A percentile compares a stretch with the other conserved stretches of the same genome.
Evolutionary conservation across 306 rosid genomes (phyloP).

Genomic region (Mimosa bimucronata): DNA sequence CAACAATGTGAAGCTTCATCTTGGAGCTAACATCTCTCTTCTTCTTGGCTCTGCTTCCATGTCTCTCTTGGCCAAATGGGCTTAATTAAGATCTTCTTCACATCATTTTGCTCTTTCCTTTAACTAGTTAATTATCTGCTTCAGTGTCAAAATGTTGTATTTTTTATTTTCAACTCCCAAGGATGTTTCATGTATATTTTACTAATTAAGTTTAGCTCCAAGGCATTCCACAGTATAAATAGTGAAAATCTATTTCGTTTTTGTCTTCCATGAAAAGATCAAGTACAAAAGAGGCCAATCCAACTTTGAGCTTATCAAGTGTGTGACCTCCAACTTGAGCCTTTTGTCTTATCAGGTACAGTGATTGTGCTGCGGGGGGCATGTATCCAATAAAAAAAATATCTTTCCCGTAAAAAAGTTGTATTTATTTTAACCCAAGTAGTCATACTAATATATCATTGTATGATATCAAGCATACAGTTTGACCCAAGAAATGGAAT

Average conservation of each 20-base stretch:
- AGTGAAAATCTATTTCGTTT: not conserved
- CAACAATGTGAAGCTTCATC: conserved; percentile 46
- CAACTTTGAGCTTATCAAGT: not conserved
- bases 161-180: not conserved
- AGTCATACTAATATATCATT: too few relatives aligned
- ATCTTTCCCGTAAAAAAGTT: too few relatives aligned
- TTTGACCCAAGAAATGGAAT: conserved; percentile 31
- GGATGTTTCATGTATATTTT: not conserved
- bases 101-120: not conserved
- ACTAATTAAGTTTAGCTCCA: not conserved
- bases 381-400: too few relatives aligned
- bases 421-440: too few relatives aligned
- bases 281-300: not conserved
- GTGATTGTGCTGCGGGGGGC: too few relatives aligned
- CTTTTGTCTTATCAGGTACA: not conserved
- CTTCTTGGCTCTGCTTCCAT: conserved; percentile 72
- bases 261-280: not conserved
- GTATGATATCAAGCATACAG: not conserved
- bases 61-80: conserved; percentile 76
- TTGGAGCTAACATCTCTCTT: conserved; percentile 63
- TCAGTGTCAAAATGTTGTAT: not conserved
- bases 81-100: conserved; percentile 40
- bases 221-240: not conserved
- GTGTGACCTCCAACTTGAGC: not conserved
- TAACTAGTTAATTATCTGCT: too few relatives aligned